A percentile compares a stretch with the other conserved stretches of the same genome.
phyloP scores from a whole-genome alignment of 2,329 filamentous ascomycete genomes.

The Phialophora tarda region DNA sequence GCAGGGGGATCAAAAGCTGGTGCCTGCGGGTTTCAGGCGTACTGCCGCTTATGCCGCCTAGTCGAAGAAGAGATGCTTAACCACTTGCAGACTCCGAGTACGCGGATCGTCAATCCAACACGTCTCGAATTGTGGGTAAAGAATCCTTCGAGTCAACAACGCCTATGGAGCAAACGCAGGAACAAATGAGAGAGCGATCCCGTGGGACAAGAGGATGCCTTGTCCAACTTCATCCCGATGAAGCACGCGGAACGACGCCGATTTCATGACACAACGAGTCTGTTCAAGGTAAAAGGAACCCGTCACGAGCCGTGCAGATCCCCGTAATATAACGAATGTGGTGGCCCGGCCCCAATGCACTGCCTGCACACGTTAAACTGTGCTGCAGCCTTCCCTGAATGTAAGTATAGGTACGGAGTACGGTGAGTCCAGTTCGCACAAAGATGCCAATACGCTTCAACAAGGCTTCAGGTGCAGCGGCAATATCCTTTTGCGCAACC shows the following conservation, averaged over 20 bases:
- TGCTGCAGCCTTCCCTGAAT: background rate
- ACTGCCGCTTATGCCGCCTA: too few species aligned
- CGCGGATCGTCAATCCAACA: background rate
- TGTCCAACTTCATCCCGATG: too few species aligned
- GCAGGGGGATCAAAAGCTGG: background rate
- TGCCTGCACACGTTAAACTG: background rate
- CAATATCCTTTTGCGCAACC: background rate
- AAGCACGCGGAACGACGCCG: too few species aligned
- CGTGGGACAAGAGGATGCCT: too few species aligned
- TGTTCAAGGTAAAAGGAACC: background rate
- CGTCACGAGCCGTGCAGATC: background rate
- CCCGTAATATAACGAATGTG: background rate
- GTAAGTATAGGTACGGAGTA: background rate
- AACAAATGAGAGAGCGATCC: too few species aligned
- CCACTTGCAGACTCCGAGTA: background rate
- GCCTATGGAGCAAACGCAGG: background rate
- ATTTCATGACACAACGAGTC: background rate
- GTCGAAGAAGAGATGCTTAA: background rate
- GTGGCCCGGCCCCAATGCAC: background rate
- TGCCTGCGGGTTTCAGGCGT: background rate
- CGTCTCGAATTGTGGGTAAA: background rate
- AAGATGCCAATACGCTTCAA: background rate
- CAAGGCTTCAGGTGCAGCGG: background rate
- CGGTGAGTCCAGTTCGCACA: too few species aligned
- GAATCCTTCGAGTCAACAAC: background rate